Evolutionary conservation across 2,329 filamentous ascomycete species (phyloP).

Genomic region (Curvularia sp.): DNA sequence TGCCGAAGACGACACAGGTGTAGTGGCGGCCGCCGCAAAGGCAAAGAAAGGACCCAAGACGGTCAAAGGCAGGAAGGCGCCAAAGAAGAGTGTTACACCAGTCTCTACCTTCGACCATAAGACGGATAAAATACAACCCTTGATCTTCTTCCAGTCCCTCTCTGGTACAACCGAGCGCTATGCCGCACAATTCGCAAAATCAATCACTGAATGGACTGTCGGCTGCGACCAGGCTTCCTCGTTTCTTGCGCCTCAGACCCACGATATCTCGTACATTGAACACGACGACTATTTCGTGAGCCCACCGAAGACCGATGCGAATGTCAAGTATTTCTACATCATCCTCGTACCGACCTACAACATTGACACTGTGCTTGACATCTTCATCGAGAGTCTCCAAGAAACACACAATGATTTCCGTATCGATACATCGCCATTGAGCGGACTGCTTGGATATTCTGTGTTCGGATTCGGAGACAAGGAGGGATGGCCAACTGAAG

Average conservation of each 20-base stretch:
- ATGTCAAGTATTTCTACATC: conserved; percentile 77
- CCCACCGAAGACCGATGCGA: conserved; percentile 66
- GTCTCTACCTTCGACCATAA: conserved; percentile 35
- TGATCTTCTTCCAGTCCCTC: conserved; percentile 90
- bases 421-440: conserved; percentile 86
- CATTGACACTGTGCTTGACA: conserved; percentile 89
- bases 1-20: conserved; percentile 36
- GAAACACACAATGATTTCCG: conserved; percentile 97
- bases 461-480: conserved; percentile 94
- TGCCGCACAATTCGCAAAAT: conserved; percentile 67
- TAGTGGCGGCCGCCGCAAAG: conserved; percentile 30
- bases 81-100: conserved; percentile 29
- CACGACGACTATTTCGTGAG: conserved; percentile 91
- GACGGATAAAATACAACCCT: conserved; percentile 66
- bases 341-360: conserved; percentile 91
- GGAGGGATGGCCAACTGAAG: conserved; percentile 90
- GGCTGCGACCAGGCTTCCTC: conserved; percentile 45
- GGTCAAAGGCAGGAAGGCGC: conserved; percentile 46
- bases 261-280: conserved; percentile 85
- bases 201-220: conserved; percentile 57
- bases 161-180: conserved; percentile 82
- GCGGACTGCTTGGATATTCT: conserved; percentile 79
- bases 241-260: conserved; percentile 66
- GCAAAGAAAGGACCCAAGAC: conserved; percentile 47
- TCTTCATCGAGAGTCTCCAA: conserved; percentile 82